Evolutionary conservation across 768 basidiomycete genomes (phyloP), one percentile per base, ranked within the genome.

Genomic region (Termitomyces bulborhizus): DNA sequence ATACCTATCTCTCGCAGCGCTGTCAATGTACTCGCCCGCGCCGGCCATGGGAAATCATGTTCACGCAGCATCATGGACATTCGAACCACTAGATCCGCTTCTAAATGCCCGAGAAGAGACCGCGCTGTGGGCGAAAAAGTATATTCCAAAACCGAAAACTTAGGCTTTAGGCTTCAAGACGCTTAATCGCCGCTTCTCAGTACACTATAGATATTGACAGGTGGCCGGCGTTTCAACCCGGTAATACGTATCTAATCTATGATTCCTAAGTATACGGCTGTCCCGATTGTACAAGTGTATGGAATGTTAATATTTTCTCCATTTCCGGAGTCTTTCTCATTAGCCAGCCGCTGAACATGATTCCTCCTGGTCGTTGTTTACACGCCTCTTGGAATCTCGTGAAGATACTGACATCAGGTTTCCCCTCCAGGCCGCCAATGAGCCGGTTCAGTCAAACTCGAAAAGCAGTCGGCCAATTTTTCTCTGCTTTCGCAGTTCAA

Each of bases 1-100:
- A 0, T 98, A 98, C 67, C 75, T 98, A 31, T 84, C 91, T 2
- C 71, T 97, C 36, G 94, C 96, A 0, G 86, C 90, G 0, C 63
- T 95, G 18, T 76, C 91, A 1, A 77, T 95, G 64, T 82, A 80
- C 68, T 73, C 81, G 32, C 78, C 80, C n/a, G 65, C 81, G 37
- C 76, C 79, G 18, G 65, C 64, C 4, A 50, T 62, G 31, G 68
- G 69, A 11, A 69, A 65, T 39, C 67, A 65, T 32, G 40, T 60
- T 4, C 60, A 69, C 13, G 46, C 67, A 15, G 60, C 60, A 45
- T 72, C 80, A 26, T 88, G 88, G 85, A 70, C 65, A 31, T 75
- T 95, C 11, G 73, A 76, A 27, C 67, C 71, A 1, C 66, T 95
- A 21, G 83, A 95, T 61, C 81, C 86, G 0, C 63, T 86, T 43